Base-by-base conservation (phyloP, 768 basidiomycete genomes). In the Pleurotus ostreatus region DNA sequence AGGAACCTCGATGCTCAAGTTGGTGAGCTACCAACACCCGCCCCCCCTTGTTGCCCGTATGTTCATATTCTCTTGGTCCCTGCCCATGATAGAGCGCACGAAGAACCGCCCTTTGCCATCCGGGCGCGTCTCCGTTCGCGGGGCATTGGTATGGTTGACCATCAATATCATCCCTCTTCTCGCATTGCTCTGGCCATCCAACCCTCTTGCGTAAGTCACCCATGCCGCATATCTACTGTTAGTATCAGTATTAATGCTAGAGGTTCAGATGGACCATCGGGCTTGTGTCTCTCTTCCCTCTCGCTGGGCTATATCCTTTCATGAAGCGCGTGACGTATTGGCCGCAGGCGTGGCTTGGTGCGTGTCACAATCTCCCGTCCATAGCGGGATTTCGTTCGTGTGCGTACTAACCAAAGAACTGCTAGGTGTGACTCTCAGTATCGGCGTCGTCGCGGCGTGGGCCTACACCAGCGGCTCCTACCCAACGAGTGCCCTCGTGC, bases 271-370 rank as follows among this genome's bases (percentile, higher is more conserved):
- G 16, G 39, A n/a, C 20, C 20, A 13, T 45, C 6, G 59, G 57
- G 5, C 5, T 61, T 3, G 16, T 57, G 1, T 38, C 57, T 18
- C 41, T 61, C 23, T 56, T 63, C n/a, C 49, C 54, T 38, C 39
- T 63, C 1, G 49, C 56, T 20, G 57, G 55, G 2, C 25, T 66
- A 11, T 68, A 68, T 41, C 67, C 67, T 1, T 56, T 68, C 44
- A 68, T 67, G 59, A 68, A 68, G 49, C 55, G 67, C 1, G 41
- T 62, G 16, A 66, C 66, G 0, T 59, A 68, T 40, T 69, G 65
- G 64, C 66, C 68, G 1, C 68, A 69, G 45, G 65, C 65, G 0
- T 67, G 65, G 66, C 56, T 69, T 3, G 48, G 48, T 51, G 52
- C 13, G 51, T 23, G 20, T 4, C 20, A 20, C 20, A 20, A 22